These are phyloP conservation scores for Populus ilicifolia DNA, from an alignment of 345 rosid species.

Conservation along the genomic window DNA sequence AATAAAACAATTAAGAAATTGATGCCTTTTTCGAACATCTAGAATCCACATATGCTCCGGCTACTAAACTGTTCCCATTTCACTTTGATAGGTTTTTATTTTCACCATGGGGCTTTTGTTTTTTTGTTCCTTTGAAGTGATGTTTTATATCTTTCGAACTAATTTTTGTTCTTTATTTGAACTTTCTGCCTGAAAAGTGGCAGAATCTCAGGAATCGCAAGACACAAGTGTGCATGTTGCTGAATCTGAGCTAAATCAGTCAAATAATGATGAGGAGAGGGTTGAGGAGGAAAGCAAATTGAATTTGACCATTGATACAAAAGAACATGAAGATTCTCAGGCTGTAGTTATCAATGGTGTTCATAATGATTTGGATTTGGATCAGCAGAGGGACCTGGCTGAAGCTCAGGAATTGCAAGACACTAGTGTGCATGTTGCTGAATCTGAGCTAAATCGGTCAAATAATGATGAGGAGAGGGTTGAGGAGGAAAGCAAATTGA, in stretches of 20 bases:
- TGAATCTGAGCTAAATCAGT: background rate
- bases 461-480: conserved; percentile 15
- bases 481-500: conserved; percentile 20
- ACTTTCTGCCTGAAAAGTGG: background rate
- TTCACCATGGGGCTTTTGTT: background rate
- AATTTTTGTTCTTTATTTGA: background rate
- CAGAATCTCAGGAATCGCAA: background rate
- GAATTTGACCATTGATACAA: conserved; percentile 12
- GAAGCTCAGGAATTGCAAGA: too few species aligned
- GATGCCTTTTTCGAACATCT: too few species aligned
- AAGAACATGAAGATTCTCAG: conserved; percentile 14
- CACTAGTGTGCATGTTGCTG: background rate
- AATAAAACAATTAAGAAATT: background rate
- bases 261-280: conserved; percentile 15
- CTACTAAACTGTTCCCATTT: background rate
- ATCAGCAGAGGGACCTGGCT: background rate
- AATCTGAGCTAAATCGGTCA: background rate
- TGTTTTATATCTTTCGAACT: background rate
- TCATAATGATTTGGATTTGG: background rate
- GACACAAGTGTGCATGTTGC: background rate
- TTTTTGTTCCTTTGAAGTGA: background rate
- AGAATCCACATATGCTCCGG: too few species aligned
- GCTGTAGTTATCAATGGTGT: background rate
- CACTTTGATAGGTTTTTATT: background rate
- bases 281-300: conserved; percentile 21